Base-by-base conservation (phyloP, 768 basidiomycete species). In the Pleurotus citrinopileatus region DNA sequence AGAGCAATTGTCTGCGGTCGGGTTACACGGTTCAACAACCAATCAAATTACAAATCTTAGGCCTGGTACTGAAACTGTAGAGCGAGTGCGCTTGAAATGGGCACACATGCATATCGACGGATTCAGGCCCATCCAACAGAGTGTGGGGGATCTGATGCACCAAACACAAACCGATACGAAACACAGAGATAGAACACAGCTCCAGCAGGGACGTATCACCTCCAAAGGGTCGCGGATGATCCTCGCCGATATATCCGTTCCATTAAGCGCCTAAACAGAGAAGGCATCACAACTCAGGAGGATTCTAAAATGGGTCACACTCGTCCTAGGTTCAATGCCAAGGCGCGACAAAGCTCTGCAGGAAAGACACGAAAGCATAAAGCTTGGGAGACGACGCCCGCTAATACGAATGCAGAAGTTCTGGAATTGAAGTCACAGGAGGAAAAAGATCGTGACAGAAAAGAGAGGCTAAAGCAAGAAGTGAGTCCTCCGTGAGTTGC, bases 291-390 rank as follows among this genome's bases (percentile, higher is more conserved):
- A 8, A 26, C 15, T 26, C 43, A 44, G 22, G 43, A 44, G 43
- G 19, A n/a, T n/a, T 34, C n/a, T 34, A 9, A n/a, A 47, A 67
- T 66, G 64, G 63, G 61, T 26, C 67, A 63, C 37, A 59, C 64
- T 54, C 71, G 69, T 52, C 66, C 70, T 59, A 66, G 73, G 42
- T 75, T 77, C 65, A 91, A 90, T 63, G 76, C 83, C 7, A 87
- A 83, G 63, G 91, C 88, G 1, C 79, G 90, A 53, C 77, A 76
- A 38, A 86, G 86, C 17, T 72, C 73, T 22, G 74, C 80, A 3
- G 81, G 82, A 0, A 28, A 42, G 37, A 81, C 82, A 19, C 70
- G 77, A 45, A 90, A 89, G 68, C 29, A 28, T 23, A 27, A 19
- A n/a, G 19, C 20, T 34, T 26, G 17, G 55, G 42, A 51, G 22